A percentile compares a stretch with the other conserved stretches of the same genome.
phyloP scores from a whole-genome alignment of 352 stramenopile species.

The Pythium rishiriense region DNA sequence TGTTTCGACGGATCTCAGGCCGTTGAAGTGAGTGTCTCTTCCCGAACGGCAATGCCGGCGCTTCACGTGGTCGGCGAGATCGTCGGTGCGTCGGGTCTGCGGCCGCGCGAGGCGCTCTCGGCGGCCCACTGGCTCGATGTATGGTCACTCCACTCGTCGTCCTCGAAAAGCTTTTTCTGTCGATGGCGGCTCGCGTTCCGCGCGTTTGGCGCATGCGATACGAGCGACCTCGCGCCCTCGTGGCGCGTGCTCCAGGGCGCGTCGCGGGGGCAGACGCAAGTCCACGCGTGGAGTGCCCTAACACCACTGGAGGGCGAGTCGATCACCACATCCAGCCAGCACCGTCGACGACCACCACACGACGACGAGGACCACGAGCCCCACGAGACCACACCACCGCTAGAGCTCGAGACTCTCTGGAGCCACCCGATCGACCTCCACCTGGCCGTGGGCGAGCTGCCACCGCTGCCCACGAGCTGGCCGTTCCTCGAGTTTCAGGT shows the following conservation, averaged over 20 bases:
- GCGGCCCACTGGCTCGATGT: slow-evolving; percentile 38
- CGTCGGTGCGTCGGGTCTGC: slow-evolving; percentile 41
- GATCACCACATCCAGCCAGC: slow-evolving; percentile 14
- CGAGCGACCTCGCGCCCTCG: slow-evolving; percentile 2
- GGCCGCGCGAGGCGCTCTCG: slow-evolving; percentile 22
- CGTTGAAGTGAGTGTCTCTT: background rate
- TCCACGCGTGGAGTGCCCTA: slow-evolving; percentile 29
- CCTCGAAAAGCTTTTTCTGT: slow-evolving; percentile 48
- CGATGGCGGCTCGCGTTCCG: slow-evolving; percentile 40
- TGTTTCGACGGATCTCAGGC: too few relatives aligned
- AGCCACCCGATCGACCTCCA: slow-evolving; percentile 57
- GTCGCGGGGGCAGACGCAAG: slow-evolving; percentile 44
- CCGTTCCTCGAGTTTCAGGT: slow-evolving; percentile 50
- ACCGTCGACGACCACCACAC: slow-evolving; percentile 1
- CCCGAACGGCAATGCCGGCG: slow-evolving; percentile 37
- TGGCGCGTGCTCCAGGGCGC: slow-evolving; percentile 50
- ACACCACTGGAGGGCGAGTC: slow-evolving; percentile 8
- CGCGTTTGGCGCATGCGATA: slow-evolving; percentile 4
- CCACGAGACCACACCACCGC: background rate
- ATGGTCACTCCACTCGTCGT: slow-evolving; percentile 41
- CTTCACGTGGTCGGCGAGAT: slow-evolving; percentile 56
- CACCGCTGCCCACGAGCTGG: slow-evolving; percentile 36
- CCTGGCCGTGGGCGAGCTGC: slow-evolving; percentile 22
- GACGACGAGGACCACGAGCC: background rate
- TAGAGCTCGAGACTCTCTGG: slow-evolving; percentile 49